These are phyloP conservation scores for Thalia dealbata DNA, from an alignment of 176 grass and related monocot genomes.

Conservation along the genomic window DNA sequence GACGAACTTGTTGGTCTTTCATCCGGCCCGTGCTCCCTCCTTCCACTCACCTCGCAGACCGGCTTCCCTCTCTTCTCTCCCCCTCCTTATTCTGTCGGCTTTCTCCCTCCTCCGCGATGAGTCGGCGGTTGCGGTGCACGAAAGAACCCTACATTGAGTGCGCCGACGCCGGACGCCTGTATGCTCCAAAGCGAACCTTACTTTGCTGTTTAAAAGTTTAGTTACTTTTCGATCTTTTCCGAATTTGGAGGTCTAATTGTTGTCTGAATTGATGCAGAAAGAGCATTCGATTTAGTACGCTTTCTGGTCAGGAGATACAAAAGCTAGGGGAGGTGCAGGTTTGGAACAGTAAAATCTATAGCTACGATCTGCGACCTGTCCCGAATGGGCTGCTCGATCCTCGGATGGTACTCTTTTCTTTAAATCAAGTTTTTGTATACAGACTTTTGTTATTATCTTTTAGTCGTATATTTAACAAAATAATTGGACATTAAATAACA, in stretches of 20 bases:
- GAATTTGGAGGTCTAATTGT: background rate
- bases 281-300: constrained; percentile 60
- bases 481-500: no score
- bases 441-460: background rate
- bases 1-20: no score
- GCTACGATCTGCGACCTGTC: constrained; percentile 15
- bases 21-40: no score
- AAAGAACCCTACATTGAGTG: constrained; percentile 89
- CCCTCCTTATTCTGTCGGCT: no score
- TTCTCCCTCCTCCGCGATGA: constrained; percentile 23
- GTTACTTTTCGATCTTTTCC: background rate
- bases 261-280: constrained; percentile 42
- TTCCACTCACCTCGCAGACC: no score
- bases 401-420: constrained; percentile 43
- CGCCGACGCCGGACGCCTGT: constrained; percentile 52
- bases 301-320: constrained; percentile 62
- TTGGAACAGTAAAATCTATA: constrained; percentile 62
- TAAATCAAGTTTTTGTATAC: background rate
- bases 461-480: background rate
- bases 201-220: background rate
- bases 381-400: constrained; percentile 58
- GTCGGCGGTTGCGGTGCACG: constrained; percentile 49
- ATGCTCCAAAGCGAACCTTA: background rate
- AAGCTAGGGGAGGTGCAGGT: constrained; percentile 58
- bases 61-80: no score